Percentiles rank a stretch among this genome's conserved stretches.
These are phyloP conservation scores for Dryas octopetala DNA, from an alignment of 306 rosid species.

Conservation along the genomic window DNA sequence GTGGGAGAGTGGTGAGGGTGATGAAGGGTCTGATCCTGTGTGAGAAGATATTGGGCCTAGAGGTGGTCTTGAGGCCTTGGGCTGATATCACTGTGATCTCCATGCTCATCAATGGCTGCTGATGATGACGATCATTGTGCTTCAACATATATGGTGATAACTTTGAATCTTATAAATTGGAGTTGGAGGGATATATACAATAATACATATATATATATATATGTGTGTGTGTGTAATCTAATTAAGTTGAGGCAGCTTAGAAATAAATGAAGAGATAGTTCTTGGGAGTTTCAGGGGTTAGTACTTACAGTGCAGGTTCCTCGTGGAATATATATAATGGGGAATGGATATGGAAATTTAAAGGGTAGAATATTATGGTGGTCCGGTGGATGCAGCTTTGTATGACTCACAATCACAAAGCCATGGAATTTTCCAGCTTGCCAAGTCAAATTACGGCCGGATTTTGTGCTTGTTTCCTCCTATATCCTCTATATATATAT, in stretches of 20 bases:
- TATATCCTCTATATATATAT: too few species aligned
- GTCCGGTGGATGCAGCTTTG: neutral
- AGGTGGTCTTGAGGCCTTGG: conserved; percentile 44
- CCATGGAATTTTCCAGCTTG: neutral
- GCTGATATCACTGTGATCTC: conserved; percentile 52
- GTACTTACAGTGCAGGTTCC: conserved; percentile 29
- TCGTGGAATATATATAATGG: conserved; percentile 6
- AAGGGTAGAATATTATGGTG: neutral
- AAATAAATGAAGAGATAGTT: neutral
- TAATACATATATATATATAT: neutral
- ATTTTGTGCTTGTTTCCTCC: neutral
- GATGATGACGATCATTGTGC: neutral
- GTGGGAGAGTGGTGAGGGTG: conserved; percentile 35
- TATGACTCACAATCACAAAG: neutral
- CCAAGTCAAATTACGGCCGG: neutral
- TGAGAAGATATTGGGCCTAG: conserved; percentile 18
- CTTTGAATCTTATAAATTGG: neutral
- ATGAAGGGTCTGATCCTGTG: conserved; percentile 42
- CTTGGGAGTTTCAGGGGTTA: conserved; percentile 15
- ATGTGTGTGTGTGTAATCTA: neutral
- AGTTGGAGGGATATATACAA: neutral
- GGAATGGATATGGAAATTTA: neutral
- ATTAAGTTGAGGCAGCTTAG: too few species aligned
- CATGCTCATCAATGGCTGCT: conserved; percentile 28
- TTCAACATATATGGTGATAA: neutral